Evolutionary conservation across 1,284 basidiomycete genomes (phyloP).

Genomic region (Trichosporon asahii): DNA sequence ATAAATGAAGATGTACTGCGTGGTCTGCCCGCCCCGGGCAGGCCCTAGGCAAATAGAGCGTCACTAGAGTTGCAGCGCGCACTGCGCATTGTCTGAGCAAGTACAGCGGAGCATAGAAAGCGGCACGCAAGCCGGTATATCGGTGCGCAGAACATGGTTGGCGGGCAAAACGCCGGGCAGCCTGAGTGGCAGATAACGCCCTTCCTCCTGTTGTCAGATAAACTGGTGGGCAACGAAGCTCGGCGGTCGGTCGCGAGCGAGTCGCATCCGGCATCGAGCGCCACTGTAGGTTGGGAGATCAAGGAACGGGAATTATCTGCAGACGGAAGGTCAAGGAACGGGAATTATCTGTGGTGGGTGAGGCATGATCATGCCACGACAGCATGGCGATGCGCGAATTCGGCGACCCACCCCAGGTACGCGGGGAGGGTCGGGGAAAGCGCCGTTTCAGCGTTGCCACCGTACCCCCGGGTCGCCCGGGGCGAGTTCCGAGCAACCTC

Average conservation of each 20-base stretch:
- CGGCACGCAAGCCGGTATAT: neutral
- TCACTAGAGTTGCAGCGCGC: neutral
- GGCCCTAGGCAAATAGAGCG: neutral
- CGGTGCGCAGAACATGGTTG: neutral
- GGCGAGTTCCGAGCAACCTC: neutral
- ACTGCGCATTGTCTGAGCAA: too few relatives aligned
- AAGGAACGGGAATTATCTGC: too few relatives aligned
- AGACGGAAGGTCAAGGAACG: too few relatives aligned
- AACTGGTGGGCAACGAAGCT: neutral
- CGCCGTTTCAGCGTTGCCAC: neutral
- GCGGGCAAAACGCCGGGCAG: neutral
- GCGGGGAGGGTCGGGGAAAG: neutral
- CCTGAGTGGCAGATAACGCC: neutral
- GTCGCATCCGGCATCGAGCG: neutral
- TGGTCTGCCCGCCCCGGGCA: neutral
- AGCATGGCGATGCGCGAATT: too few relatives aligned
- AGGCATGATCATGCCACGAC: too few relatives aligned
- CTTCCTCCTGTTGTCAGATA: neutral
- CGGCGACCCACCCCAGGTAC: neutral
- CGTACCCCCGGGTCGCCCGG: neutral
- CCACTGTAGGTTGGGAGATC: too few relatives aligned
- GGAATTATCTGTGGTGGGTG: too few relatives aligned
- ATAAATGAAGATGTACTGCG: constrained; percentile 3
- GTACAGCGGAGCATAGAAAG: neutral
- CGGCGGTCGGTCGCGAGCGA: neutral